Evolutionary conservation across 2,329 filamentous ascomycete genomes (phyloP).

Genomic region (Albifimbria verrucaria): DNA sequence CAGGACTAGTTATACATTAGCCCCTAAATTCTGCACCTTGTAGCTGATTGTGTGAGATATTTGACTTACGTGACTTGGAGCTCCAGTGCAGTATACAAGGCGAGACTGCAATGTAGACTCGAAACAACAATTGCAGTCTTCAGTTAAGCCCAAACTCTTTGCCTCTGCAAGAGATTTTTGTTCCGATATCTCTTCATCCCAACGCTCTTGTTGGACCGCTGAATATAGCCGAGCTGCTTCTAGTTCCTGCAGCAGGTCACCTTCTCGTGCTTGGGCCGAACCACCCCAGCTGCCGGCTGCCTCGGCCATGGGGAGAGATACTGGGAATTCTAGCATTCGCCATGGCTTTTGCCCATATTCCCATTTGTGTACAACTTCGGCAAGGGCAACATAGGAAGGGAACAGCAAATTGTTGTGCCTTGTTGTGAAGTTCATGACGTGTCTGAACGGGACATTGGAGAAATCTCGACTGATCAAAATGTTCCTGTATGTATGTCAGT

Average conservation of each 20-base stretch:
- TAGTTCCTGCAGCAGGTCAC: neutral
- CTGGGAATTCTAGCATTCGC: too few species aligned
- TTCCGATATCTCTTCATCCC: neutral
- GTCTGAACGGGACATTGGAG: neutral
- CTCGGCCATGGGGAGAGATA: neutral
- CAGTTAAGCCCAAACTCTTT: neutral
- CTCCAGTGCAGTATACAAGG: neutral
- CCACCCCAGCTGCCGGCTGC: neutral
- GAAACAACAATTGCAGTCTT: neutral
- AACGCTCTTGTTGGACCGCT: neutral
- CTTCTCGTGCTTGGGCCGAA: neutral
- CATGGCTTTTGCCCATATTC: neutral
- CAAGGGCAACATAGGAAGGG: neutral
- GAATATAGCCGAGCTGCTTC: neutral
- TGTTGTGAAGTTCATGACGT: neutral
- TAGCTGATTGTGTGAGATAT: neutral
- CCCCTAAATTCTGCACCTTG: too few species aligned
- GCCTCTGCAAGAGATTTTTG: neutral
- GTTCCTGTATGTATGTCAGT: neutral
- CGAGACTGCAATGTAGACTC: neutral
- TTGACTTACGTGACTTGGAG: neutral
- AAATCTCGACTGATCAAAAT: neutral
- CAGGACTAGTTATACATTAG: neutral
- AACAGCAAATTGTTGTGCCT: neutral
- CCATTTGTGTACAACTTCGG: neutral